phyloP scores from a whole-genome alignment of 306 rosid species.

The Cyclanthera cordifolia region DNA sequence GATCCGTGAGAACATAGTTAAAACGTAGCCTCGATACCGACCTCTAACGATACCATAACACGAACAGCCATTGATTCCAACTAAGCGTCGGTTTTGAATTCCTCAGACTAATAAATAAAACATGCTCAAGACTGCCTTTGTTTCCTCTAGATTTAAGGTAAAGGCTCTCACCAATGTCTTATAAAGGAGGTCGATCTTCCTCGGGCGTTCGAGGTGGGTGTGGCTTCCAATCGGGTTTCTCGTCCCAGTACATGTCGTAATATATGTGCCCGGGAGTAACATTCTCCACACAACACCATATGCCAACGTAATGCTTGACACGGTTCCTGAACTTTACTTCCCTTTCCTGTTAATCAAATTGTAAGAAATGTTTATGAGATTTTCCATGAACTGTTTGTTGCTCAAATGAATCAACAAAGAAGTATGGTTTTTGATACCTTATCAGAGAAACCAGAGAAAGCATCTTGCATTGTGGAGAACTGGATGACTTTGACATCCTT shows the following conservation, averaged over 20 bases:
- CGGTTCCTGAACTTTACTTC: conserved; percentile 68
- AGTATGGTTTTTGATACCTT: conserved; percentile 39
- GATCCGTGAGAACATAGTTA: too few relatives aligned
- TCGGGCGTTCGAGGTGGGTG: conserved; percentile 64
- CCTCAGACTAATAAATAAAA: not conserved
- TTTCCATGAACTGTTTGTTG: not conserved
- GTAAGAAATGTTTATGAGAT: not conserved
- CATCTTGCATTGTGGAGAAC: conserved; percentile 85
- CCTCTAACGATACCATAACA: not conserved
- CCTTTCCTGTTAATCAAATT: conserved; percentile 33
- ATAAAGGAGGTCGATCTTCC: conserved; percentile 82
- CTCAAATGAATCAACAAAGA: not conserved
- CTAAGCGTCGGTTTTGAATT: too few relatives aligned
- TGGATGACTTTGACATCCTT: conserved; percentile 78
- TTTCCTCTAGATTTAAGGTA: not conserved
- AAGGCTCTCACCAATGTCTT: conserved; percentile 15
- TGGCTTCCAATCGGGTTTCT: conserved; percentile 87
- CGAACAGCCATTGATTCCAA: not conserved
- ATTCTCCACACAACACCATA: conserved; percentile 83
- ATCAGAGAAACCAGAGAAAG: conserved; percentile 51
- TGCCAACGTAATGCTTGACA: conserved; percentile 63
- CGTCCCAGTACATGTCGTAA: conserved; percentile 97
- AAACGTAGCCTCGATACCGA: too few relatives aligned
- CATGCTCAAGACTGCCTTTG: not conserved
- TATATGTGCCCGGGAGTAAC: conserved; percentile 79